phyloP scores from a whole-genome alignment of 2,329 filamentous ascomycete species.

The Exophiala calicioides region DNA sequence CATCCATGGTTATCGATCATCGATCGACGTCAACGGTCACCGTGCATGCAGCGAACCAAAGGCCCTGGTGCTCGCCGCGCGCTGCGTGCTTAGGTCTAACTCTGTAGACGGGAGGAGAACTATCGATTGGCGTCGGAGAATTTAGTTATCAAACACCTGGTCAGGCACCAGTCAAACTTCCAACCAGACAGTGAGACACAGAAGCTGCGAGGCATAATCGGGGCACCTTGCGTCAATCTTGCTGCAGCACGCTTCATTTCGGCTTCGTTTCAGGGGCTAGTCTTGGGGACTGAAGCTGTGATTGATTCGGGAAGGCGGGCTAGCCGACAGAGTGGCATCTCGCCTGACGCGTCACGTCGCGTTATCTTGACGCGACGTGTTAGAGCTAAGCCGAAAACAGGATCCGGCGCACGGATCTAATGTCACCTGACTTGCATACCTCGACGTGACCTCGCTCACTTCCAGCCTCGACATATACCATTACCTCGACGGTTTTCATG shows the following conservation, averaged over 20 bases:
- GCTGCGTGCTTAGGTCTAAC: no score
- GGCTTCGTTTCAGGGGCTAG: no score
- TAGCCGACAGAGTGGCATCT: no score
- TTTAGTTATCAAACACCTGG: slow-evolving; percentile 12
- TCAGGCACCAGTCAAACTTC: neutral
- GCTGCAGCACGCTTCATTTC: no score
- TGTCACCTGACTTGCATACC: neutral
- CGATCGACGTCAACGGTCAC: no score
- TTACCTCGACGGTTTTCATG: no score
- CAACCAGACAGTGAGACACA: neutral
- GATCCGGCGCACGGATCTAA: neutral
- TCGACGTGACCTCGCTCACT: neutral
- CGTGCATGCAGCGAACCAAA: no score
- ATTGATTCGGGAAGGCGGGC: no score
- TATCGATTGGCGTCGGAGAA: slow-evolving; percentile 19
- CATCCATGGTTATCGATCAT: no score
- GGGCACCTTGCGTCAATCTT: slow-evolving; percentile 9
- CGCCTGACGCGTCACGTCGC: neutral
- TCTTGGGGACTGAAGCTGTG: no score
- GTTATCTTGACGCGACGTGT: neutral
- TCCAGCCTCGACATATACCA: neutral
- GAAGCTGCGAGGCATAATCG: neutral
- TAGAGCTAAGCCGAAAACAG: neutral
- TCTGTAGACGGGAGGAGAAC: no score
- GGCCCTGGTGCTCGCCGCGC: no score